Conservation (phyloP, 2,329 filamentous ascomycete species). For the Exophiala oligosperma region DNA sequence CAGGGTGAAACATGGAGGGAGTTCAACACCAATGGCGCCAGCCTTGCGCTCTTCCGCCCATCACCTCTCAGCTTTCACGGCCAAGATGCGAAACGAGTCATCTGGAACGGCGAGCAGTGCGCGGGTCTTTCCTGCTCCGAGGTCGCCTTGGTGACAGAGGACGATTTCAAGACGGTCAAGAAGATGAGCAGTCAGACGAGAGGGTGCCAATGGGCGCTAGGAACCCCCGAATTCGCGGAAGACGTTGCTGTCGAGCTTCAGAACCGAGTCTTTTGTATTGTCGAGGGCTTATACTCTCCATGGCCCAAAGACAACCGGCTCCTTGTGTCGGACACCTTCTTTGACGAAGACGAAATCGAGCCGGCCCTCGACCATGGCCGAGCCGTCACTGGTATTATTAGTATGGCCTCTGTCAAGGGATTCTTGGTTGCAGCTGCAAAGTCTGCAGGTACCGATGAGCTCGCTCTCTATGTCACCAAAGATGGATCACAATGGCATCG, state of each 20-base stretch:
- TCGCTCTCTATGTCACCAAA: conserved; percentile 85
- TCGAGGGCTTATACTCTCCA: conserved; percentile 69
- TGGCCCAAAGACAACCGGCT: conserved; percentile 74
- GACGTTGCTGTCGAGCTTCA: conserved; percentile 60
- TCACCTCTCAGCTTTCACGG: conserved; percentile 75
- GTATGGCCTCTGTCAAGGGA: conserved; percentile 79
- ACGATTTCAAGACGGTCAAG: conserved; percentile 73
- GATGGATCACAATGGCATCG: conserved; percentile 87
- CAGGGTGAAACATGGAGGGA: conserved; percentile 76
- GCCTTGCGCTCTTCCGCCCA: conserved; percentile 55
- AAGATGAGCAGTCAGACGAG: conserved; percentile 63
- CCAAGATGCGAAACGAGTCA: conserved; percentile 76
- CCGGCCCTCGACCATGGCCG: conserved; percentile 73
- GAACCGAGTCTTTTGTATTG: conserved; percentile 76
- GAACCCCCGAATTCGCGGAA: conserved; percentile 64
- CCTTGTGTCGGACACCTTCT: conserved; percentile 80
- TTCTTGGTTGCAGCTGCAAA: conserved; percentile 82
- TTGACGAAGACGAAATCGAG: conserved; percentile 64
- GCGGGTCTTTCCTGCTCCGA: conserved; percentile 61
- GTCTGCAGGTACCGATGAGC: conserved; percentile 78
- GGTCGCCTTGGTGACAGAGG: conserved; percentile 70
- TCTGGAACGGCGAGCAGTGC: conserved; percentile 77
- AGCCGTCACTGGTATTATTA: conserved; percentile 76
- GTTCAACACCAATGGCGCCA: conserved; percentile 63
- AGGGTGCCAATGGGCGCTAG: conserved; percentile 86